Evolutionary conservation across 192 early-diverging fungal genomes (phyloP).

Genomic region (Coemansia reversa): DNA sequence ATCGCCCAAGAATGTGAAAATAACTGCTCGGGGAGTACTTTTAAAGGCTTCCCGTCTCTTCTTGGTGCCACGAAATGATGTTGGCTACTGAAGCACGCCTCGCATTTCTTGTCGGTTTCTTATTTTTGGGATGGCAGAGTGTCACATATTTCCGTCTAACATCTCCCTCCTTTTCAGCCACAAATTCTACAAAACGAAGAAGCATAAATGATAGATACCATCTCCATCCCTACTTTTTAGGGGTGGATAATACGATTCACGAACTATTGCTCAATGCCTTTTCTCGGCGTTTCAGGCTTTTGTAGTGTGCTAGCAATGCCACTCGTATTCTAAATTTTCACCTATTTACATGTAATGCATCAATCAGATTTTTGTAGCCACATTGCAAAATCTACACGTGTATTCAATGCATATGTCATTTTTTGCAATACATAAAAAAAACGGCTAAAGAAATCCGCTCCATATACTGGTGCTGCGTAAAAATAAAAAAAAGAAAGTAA

Average conservation of each 20-base stretch:
- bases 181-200: background rate
- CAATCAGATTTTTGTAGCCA: background rate
- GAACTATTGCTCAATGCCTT: background rate
- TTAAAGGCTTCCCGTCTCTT: background rate
- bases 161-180: background rate
- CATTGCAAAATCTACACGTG: background rate
- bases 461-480: background rate
- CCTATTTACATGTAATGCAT: background rate
- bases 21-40: background rate
- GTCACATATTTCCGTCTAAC: background rate
- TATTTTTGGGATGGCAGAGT: background rate
- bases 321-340: background rate
- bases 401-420: background rate
- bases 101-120: background rate
- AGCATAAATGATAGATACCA: background rate
- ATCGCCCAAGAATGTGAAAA: background rate
- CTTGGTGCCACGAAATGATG: background rate
- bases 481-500: background rate
- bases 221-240: background rate
- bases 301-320: background rate
- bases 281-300: background rate
- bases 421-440: background rate
- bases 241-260: background rate
- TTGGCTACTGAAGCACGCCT: background rate
- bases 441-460: background rate